A percentile compares a stretch with the other conserved stretches of the same genome.
Evolutionary conservation across 2,329 filamentous ascomycete species (phyloP).

Genomic region (Aspergillus calidoustus): DNA sequence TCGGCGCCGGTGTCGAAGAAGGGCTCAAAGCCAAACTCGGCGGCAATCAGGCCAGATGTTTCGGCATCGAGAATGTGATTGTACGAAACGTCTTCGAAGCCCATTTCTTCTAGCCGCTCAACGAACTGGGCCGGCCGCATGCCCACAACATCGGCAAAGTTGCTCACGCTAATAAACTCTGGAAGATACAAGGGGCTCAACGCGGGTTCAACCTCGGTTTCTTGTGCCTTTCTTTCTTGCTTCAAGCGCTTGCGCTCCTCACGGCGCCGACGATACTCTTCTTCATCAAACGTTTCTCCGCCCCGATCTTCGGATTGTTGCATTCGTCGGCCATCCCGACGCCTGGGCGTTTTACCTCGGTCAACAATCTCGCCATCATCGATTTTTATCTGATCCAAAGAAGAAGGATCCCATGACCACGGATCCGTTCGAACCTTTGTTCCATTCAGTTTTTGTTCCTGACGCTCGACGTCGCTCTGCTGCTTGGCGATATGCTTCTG

Average conservation of each 20-base stretch:
- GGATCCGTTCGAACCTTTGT: slow-evolving; percentile 20
- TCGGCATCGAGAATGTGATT: slow-evolving; percentile 90
- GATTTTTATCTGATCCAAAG: slow-evolving; percentile 29
- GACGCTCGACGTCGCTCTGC: slow-evolving; percentile 8
- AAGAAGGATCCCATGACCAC: slow-evolving; percentile 39
- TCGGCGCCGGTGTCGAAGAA: slow-evolving; percentile 65
- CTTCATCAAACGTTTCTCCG: slow-evolving; percentile 44
- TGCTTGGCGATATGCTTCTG: slow-evolving; percentile 10
- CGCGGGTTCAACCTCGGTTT: slow-evolving; percentile 40
- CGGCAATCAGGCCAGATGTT: slow-evolving; percentile 84
- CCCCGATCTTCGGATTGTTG: slow-evolving; percentile 31
- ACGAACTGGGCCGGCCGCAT: slow-evolving; percentile 74
- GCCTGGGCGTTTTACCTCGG: slow-evolving; percentile 30
- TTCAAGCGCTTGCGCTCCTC: slow-evolving; percentile 43
- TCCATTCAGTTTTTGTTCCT: slow-evolving; percentile 3
- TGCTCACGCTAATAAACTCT: slow-evolving; percentile 87
- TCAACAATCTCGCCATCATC: slow-evolving; percentile 12
- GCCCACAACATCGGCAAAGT: slow-evolving; percentile 75
- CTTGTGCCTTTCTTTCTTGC: slow-evolving; percentile 49
- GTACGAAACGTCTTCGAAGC: slow-evolving; percentile 81
- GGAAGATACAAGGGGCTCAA: slow-evolving; percentile 74
- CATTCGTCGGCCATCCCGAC: slow-evolving; percentile 29
- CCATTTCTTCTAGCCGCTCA: slow-evolving; percentile 76
- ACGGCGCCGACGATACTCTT: slow-evolving; percentile 39
- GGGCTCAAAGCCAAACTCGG: slow-evolving; percentile 91